phyloP scores from a whole-genome alignment of 805 yeast species.

The Wickerhamiella domercqiae region DNA sequence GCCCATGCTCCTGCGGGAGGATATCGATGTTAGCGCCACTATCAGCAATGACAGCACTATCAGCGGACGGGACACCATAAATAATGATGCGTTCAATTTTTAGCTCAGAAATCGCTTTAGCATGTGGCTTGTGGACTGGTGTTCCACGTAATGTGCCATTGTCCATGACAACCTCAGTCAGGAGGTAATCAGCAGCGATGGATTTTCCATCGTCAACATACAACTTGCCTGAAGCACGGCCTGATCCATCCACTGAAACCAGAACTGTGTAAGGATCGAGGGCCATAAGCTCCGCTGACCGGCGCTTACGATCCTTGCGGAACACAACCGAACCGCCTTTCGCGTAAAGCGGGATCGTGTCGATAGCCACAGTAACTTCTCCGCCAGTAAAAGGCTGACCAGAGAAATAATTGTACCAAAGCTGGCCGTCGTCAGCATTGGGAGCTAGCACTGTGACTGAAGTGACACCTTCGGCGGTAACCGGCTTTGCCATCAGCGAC shows the following conservation, averaged over 20 bases:
- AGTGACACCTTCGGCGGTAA: conserved; percentile 38
- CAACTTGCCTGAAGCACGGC: conserved; percentile 39
- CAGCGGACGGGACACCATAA: conserved; percentile 24
- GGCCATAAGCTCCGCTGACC: conserved; percentile 61
- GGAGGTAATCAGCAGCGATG: conserved; percentile 33
- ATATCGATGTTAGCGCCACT: conserved; percentile 6
- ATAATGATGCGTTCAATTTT: conserved; percentile 19
- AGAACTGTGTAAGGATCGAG: conserved; percentile 69
- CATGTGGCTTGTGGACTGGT: conserved; percentile 7
- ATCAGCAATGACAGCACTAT: conserved; percentile 18
- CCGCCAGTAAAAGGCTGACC: conserved; percentile 9
- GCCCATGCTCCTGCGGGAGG: conserved; percentile 10
- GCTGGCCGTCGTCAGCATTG: conserved; percentile 17
- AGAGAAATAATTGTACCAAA: conserved; percentile 25
- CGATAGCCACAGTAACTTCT: conserved; percentile 28
- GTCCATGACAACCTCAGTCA: conserved; percentile 26
- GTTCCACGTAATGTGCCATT: conserved; percentile 16
- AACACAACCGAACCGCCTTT: conserved; percentile 69
- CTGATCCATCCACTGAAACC: conserved; percentile 36
- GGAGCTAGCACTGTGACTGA: conserved; percentile 37
- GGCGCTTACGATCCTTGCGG: conserved; percentile 56
- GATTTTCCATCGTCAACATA: conserved; percentile 82
- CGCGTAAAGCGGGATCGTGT: conserved; percentile 52
- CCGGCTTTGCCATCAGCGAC: conserved; percentile 61
- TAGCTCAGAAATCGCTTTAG: conserved; percentile 3